Percentiles rank a stretch among this genome's conserved stretches.
Conservation (phyloP, 441 rosid genomes). For the Pelargonium cotyledonis region DNA sequence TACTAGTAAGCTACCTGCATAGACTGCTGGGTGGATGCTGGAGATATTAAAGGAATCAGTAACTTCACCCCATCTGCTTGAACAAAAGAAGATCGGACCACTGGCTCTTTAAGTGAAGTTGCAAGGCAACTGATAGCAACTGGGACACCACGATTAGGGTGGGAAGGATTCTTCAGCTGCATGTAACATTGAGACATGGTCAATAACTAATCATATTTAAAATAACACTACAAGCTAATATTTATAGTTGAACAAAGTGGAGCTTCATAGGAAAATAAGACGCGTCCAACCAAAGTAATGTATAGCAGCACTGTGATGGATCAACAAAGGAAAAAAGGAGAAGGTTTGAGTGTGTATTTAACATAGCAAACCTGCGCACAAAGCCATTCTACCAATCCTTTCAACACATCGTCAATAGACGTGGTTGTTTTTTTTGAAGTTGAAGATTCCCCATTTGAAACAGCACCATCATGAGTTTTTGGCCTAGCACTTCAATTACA, state of each 20-base stretch:
- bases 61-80: conserved; percentile 89
- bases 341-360: too few species aligned
- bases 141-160: conserved; percentile 76
- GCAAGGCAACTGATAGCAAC: conserved; percentile 78
- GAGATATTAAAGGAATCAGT: conserved; percentile 76
- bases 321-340: not conserved
- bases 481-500: conserved; percentile 62
- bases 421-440: conserved; percentile 54
- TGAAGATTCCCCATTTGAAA: conserved; percentile 61
- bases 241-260: not conserved
- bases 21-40: conserved; percentile 96
- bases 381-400: conserved; percentile 92
- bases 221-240: not conserved
- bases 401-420: conserved; percentile 72
- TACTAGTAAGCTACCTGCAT: conserved; percentile 56
- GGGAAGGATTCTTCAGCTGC: conserved; percentile 90
- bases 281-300: not conserved
- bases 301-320: not conserved
- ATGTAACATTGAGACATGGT: conserved; percentile 14
- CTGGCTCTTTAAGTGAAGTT: conserved; percentile 74
- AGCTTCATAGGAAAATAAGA: not conserved
- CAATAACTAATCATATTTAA: too few species aligned
- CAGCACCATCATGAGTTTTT: conserved; percentile 35
- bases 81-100: conserved; percentile 88
- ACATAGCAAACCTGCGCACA: conserved; percentile 56